Evolutionary conservation across 2,329 filamentous ascomycete genomes (phyloP).

Genomic region (Fusarium sp.): DNA sequence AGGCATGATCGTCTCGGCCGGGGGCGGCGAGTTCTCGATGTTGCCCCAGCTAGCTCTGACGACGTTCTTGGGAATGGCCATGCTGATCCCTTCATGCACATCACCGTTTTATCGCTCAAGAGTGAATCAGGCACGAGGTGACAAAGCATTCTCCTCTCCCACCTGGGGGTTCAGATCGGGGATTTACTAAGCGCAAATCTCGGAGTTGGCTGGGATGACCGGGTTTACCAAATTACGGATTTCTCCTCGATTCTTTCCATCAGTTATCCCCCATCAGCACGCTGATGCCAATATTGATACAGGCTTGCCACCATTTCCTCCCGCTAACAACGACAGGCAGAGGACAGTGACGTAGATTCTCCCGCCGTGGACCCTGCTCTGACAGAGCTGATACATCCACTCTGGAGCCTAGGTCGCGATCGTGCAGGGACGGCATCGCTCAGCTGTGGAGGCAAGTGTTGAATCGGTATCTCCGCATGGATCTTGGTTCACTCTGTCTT

Average conservation of each 20-base stretch:
- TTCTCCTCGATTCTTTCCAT: not conserved
- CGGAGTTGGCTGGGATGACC: not conserved
- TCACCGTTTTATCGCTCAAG: conserved; percentile 21
- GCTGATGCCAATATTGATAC: not conserved
- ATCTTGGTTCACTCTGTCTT: not conserved
- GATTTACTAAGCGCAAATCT: conserved; percentile 1
- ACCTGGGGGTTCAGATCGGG: not conserved
- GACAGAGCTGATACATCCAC: not conserved
- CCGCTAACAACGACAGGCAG: not conserved
- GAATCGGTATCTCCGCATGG: not conserved
- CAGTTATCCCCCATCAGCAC: not conserved
- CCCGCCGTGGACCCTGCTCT: not conserved
- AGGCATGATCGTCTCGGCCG: conserved; percentile 1
- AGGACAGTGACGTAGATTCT: not conserved
- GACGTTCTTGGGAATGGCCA: conserved; percentile 16
- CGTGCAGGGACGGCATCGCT: not conserved
- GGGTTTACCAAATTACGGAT: not conserved
- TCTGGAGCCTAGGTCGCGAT: not conserved
- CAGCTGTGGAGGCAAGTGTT: conserved; percentile 1
- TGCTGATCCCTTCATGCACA: conserved; percentile 29
- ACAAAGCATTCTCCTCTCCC: not conserved
- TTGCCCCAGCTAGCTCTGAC: conserved; percentile 8
- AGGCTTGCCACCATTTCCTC: conserved; percentile 4
- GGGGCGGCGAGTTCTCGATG: conserved; percentile 25
- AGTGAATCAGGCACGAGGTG: conserved; percentile 13